A percentile compares a stretch with the other conserved stretches of the same genome.
phyloP scores from a whole-genome alignment of 2,329 filamentous ascomycete species.

The Botrytis hyacinthi region DNA sequence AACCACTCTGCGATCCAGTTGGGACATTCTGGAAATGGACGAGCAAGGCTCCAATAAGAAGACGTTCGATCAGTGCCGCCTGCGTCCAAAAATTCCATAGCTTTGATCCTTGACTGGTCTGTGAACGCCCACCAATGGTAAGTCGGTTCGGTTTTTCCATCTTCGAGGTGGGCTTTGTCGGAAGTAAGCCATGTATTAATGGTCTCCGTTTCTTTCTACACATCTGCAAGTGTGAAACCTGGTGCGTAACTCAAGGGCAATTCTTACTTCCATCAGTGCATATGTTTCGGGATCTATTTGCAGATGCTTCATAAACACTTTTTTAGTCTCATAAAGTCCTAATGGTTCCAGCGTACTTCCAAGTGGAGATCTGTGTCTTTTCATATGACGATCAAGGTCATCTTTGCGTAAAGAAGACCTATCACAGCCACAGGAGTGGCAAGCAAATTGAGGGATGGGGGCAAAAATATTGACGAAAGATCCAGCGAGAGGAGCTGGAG shows the following conservation, averaged over 20 bases:
- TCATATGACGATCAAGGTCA: fast-evolving
- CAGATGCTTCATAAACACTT: constrained; percentile 34
- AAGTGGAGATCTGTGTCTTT: too few species aligned
- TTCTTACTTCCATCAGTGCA: constrained; percentile 36
- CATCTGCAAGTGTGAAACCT: background rate
- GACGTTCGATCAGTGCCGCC: constrained; percentile 28
- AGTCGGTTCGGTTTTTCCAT: constrained; percentile 24
- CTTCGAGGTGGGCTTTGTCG: background rate
- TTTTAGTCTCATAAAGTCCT: constrained; percentile 35
- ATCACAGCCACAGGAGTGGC: too few species aligned
- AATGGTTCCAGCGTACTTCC: constrained; percentile 23
- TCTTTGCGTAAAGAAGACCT: too few species aligned
- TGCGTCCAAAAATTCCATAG: constrained; percentile 30
- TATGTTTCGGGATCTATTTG: constrained; percentile 32
- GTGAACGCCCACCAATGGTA: constrained; percentile 37
- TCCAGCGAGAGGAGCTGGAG: too few species aligned
- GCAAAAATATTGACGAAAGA: too few species aligned
- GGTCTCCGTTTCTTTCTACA: constrained; percentile 35
- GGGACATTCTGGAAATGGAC: constrained; percentile 25
- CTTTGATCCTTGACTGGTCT: constrained; percentile 35
- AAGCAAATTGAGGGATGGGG: too few species aligned
- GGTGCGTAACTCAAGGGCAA: background rate
- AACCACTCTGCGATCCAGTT: constrained; percentile 40
- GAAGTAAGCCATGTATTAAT: constrained; percentile 36
- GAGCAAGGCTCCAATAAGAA: constrained; percentile 35